Evolutionary conservation across 257 asterid genomes (phyloP), one percentile per base, ranked within the genome.

Genomic region (Misopates orontium): DNA sequence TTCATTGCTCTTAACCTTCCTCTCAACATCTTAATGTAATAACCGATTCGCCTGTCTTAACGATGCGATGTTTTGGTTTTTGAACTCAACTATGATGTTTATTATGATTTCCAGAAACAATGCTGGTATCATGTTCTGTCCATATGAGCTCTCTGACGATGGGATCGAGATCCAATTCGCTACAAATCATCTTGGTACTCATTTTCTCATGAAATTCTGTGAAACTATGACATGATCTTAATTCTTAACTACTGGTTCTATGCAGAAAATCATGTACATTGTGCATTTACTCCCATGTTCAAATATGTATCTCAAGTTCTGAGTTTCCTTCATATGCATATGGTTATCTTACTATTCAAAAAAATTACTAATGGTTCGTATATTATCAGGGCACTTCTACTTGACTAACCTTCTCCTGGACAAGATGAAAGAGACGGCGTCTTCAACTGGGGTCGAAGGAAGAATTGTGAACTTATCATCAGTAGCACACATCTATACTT

Each of bases 51-150:
- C 13, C 8, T 16, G 24, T 36, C 36, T 58, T 24, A 41, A 56
- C 44, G n/a, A 1, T 39, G 21, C 21, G 22, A 4, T 39, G 41
- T 13, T 49, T 10, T 5, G 17, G 21, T 21, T 41, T 60, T 42
- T 18, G 0, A 48, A 41, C 51, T 65, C 24, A 56, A 51, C 49
- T 7, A 6, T 1, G 41, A 22, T 25, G 42, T 12, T 25, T 21
- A 21, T 53, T 24, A 42, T 59, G 32, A 28, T 60, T 36, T 74
- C 5, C 87, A 93, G 99, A 84, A 94, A 90, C 80, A 94, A 94
- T 82, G 99, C 95, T 31, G 97, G 99, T 1, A 74, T 90, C 59
- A 90, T 94, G 97, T 86, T 84, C 71, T 86, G 95, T 58, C 98
- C 98, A 12, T 89, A 56, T 65, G 82, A 85, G 77, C 88, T 87